Base-by-base conservation (phyloP, 139 green algal species). In the Coelastrella sp. region DNA sequence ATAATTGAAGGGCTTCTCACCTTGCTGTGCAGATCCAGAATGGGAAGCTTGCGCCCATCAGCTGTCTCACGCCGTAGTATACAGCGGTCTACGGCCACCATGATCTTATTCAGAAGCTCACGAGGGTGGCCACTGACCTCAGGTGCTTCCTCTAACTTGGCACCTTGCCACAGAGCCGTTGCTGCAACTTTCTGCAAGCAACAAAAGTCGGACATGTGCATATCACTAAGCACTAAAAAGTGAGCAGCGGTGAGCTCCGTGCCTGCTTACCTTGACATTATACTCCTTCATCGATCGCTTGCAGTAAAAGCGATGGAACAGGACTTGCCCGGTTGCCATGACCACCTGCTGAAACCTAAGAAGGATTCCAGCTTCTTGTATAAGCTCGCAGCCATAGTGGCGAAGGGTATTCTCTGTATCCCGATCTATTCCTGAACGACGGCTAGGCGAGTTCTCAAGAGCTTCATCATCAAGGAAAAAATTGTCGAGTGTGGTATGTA, bases 251-350 rank as follows among this genome's bases (percentile, higher is more conserved):
- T 72, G 63, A 9, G 7, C 1, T 72, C 35, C 35, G 35, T 49
- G 35, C 11, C 20, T 78, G 8, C 89, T 74, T 78, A 98, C 96
- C 95, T 98, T 96, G 0, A 98, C 94, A 88, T 98, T 96, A 87
- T 93, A 98, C 8, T 96, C 89, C 27, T 87, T 93, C 58, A 99
- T 89, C 49, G 95, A 97, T n/a, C 96, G 93, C 92, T 99, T 98
- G 95, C 96, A 98, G 93, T 98, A 99, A 87, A 99, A 99, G 57
- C 98, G 93, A 78, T 99, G 98, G 5, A 99, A 88, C 58, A 99
- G 88, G 17, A 99, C 96, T 82, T 99, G 98, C 0, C 94, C 98
- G 0, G 98, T 99, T 59, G 93, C 95, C 91, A 96, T 96, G 15
- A 98, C 97, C 1, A 89, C 95, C 84, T 99, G 97, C 7, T 96